Evolutionary conservation across 2,329 filamentous ascomycete genomes (phyloP).

Genomic region (Arthrobotrys entomopaga): DNA sequence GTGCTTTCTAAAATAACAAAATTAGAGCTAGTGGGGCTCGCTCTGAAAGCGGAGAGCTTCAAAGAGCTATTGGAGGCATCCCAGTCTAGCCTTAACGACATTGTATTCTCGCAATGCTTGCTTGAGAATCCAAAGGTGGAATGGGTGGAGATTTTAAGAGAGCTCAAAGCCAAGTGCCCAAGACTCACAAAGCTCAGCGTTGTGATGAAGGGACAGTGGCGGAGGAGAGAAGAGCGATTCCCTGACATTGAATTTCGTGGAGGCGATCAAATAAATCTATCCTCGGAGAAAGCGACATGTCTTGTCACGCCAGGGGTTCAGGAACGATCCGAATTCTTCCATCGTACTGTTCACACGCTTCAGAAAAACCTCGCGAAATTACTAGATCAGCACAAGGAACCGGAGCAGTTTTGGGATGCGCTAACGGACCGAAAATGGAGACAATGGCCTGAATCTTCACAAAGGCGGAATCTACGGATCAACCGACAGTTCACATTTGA

Average conservation of each 20-base stretch:
- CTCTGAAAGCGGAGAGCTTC: conserved; percentile 22
- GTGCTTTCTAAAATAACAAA: conserved; percentile 16
- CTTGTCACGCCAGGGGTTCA: conserved; percentile 15
- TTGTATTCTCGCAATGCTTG: conserved; percentile 29
- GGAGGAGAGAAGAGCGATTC: conserved; percentile 28
- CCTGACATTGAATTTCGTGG: conserved; percentile 24
- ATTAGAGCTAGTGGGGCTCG: conserved; percentile 24
- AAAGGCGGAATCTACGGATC: conserved; percentile 22
- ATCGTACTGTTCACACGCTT: conserved; percentile 12
- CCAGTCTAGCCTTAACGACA: conserved; percentile 12
- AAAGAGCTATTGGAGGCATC: conserved; percentile 19
- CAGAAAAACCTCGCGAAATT: conserved; percentile 24
- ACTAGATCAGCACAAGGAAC: conserved; percentile 16
- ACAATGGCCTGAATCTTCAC: conserved; percentile 32
- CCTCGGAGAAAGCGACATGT: conserved; percentile 6
- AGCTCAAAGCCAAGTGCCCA: conserved; percentile 12
- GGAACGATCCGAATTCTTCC: conserved; percentile 15
- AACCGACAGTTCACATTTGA: conserved; percentile 35
- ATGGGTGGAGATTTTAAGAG: conserved; percentile 29
- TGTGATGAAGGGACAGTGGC: conserved; percentile 30
- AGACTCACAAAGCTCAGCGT: conserved; percentile 12
- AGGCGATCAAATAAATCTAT: conserved; percentile 12
- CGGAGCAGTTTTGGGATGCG: conserved; percentile 35
- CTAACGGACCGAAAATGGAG: conserved; percentile 32
- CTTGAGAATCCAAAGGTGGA: conserved; percentile 36